Evolutionary conservation across 2,329 filamentous ascomycete genomes (phyloP).

Genomic region (Alternaria sp.): DNA sequence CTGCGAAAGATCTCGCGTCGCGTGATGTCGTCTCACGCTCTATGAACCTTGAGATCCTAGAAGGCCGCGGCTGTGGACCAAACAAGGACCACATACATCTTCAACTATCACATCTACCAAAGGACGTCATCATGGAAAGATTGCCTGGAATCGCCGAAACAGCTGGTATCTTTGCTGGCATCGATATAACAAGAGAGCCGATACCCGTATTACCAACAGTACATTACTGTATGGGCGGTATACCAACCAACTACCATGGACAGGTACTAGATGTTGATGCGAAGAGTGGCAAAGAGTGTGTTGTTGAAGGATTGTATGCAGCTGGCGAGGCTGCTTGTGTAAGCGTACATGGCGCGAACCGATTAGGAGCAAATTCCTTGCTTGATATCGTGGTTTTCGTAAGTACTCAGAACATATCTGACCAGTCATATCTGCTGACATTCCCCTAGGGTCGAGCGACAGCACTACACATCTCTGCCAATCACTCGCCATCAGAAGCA

Average conservation of each 20-base stretch:
- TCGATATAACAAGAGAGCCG: slow-evolving; percentile 59
- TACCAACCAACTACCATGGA: slow-evolving; percentile 60
- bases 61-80: slow-evolving; percentile 56
- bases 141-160: slow-evolving; percentile 62
- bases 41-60: slow-evolving; percentile 60
- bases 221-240: slow-evolving; percentile 62
- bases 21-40: slow-evolving; percentile 58
- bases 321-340: slow-evolving; percentile 60
- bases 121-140: slow-evolving; percentile 57
- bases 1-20: slow-evolving; percentile 59
- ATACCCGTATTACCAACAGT: slow-evolving; percentile 62
- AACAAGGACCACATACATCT: slow-evolving; percentile 60
- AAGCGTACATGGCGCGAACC: slow-evolving; percentile 59
- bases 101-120: slow-evolving; percentile 58
- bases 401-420: slow-evolving; percentile 10
- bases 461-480: slow-evolving; percentile 53
- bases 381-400: slow-evolving; percentile 61
- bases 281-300: slow-evolving; percentile 47
- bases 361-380: slow-evolving; percentile 59
- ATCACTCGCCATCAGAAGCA: slow-evolving; percentile 49
- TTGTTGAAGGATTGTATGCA: slow-evolving; percentile 58
- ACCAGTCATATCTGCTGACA: not conserved
- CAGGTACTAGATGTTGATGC: slow-evolving; percentile 54
- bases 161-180: slow-evolving; percentile 59
- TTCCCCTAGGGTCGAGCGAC: slow-evolving; percentile 53